Evolutionary conservation across 441 rosid species (phyloP).

Genomic region (Omphalea diandra): DNA sequence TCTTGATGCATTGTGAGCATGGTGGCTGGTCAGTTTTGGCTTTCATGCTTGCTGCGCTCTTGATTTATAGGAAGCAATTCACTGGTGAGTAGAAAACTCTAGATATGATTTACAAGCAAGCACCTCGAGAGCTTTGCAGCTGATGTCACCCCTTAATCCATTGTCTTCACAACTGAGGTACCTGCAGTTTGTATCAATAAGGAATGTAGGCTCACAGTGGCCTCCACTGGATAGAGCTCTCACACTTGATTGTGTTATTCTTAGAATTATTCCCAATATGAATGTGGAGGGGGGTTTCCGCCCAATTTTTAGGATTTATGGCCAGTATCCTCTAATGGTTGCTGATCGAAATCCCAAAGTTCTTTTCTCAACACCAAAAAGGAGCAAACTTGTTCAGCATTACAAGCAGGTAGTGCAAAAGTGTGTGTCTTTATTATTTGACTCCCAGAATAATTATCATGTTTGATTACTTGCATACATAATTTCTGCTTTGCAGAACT

Average conservation of each 20-base stretch:
- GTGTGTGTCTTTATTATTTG: slow-evolving; percentile 1
- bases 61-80: slow-evolving; percentile 82
- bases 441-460: not conserved
- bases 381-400: slow-evolving; percentile 55
- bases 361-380: slow-evolving; percentile 73
- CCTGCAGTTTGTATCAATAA: slow-evolving; percentile 82
- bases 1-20: slow-evolving; percentile 88
- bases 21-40: slow-evolving; percentile 92
- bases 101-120: slow-evolving; percentile 92
- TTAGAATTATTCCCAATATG: slow-evolving; percentile 63
- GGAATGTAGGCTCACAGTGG: slow-evolving; percentile 76
- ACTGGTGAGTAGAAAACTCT: slow-evolving; percentile 84
- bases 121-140: slow-evolving; percentile 83
- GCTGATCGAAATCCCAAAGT: slow-evolving; percentile 68
- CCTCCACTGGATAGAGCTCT: slow-evolving; percentile 82
- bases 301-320: slow-evolving; percentile 81
- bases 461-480: not conserved
- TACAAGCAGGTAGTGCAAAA: slow-evolving; percentile 62
- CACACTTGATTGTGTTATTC: slow-evolving; percentile 70
- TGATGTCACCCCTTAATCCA: slow-evolving; percentile 82
- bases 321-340: slow-evolving; percentile 70
- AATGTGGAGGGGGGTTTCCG: slow-evolving; percentile 78
- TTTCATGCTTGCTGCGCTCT: slow-evolving; percentile 77
- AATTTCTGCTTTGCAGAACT: not conserved
- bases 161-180: slow-evolving; percentile 87